Evolutionary conservation across 2,329 filamentous ascomycete species (phyloP).

Genomic region (Stylonectria norvegica): DNA sequence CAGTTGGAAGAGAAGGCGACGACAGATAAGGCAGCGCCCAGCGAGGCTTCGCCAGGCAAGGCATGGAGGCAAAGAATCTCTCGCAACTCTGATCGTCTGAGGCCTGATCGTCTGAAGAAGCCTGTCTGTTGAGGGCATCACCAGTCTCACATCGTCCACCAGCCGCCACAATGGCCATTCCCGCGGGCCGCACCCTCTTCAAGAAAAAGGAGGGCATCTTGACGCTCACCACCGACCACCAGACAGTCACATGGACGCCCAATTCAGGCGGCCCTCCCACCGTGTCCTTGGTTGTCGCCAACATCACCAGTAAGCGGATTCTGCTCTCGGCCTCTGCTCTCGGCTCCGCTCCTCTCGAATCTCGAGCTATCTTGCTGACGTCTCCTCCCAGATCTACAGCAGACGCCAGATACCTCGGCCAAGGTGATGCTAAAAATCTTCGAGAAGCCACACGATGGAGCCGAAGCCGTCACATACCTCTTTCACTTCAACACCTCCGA

Average conservation of each 20-base stretch:
- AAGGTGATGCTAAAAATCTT: constrained; percentile 96
- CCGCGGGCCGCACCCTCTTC: constrained; percentile 69
- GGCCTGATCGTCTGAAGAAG: too few species aligned
- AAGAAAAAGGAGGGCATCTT: constrained; percentile 95
- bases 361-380: too few species aligned
- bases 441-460: constrained; percentile 58
- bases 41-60: too few species aligned
- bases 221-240: constrained; percentile 68
- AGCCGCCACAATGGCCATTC: constrained; percentile 50
- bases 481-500: constrained; percentile 85
- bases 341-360: constrained; percentile 12
- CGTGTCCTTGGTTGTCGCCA: constrained; percentile 67
- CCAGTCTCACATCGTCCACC: too few species aligned
- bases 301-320: constrained; percentile 70
- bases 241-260: constrained; percentile 78
- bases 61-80: too few species aligned
- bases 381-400: constrained; percentile 70
- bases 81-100: too few species aligned
- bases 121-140: neutral
- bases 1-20: too few species aligned
- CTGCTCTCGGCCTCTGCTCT: neutral
- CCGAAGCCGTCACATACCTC: constrained; percentile 67
- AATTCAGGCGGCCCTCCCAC: constrained; percentile 59
- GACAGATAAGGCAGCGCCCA: too few species aligned
- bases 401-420: constrained; percentile 80